Conservation (phyloP, 331 rosid genomes). For the Telfairia occidentalis region DNA sequence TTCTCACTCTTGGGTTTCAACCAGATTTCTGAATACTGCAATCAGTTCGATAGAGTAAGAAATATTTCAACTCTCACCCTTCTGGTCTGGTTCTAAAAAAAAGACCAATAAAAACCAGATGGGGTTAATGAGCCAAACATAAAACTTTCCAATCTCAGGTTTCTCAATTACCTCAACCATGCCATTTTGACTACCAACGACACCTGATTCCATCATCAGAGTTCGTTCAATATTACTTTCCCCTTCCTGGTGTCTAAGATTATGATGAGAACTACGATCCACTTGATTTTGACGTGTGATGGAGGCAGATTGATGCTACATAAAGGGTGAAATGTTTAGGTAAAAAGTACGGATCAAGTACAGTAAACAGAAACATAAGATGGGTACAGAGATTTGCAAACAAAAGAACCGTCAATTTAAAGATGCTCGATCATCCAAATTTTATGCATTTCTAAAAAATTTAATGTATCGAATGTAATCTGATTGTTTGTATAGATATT, state of each 20-base stretch:
- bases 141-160: slow-evolving; percentile 3
- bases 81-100: slow-evolving; percentile 3
- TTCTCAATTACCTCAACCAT: slow-evolving; percentile 42
- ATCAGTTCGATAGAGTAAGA: slow-evolving; percentile 19
- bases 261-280: slow-evolving; percentile 31
- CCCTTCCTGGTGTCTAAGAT: slow-evolving; percentile 35
- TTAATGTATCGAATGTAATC: not conserved
- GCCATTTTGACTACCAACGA: slow-evolving; percentile 29
- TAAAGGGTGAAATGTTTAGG: slow-evolving; percentile 17
- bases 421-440: not conserved
- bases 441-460: not conserved
- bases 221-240: slow-evolving; percentile 52
- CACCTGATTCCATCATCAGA: slow-evolving; percentile 42
- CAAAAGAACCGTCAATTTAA: not conserved
- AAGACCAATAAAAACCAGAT: not conserved
- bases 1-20: slow-evolving; percentile 51
- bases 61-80: not conserved
- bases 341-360: not conserved
- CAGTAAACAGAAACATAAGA: not conserved
- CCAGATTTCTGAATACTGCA: slow-evolving; percentile 69
- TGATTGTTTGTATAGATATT: not conserved
- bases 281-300: slow-evolving; percentile 22
- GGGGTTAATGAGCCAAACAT: not conserved
- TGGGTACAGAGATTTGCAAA: not conserved
- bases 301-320: slow-evolving; percentile 48